Evolutionary conservation across 441 rosid species (phyloP).

Genomic region (Populus hybrid): DNA sequence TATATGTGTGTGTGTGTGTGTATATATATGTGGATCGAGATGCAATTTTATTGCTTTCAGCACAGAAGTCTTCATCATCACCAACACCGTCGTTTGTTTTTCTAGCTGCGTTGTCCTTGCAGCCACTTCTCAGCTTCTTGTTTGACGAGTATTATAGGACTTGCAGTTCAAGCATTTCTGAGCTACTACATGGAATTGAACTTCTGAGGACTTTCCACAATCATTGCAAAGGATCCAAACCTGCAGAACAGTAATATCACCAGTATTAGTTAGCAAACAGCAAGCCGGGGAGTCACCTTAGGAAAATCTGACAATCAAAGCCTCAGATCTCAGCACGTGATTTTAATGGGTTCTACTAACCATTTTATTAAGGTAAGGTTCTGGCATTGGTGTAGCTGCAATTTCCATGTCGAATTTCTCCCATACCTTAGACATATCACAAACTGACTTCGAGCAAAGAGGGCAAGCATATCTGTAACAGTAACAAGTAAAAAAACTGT

Average conservation of each 20-base stretch:
- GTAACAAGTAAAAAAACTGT: not conserved
- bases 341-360: slow-evolving; percentile 19
- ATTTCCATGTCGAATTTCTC: slow-evolving; percentile 75
- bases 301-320: too few species aligned
- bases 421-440: slow-evolving; percentile 94
- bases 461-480: slow-evolving; percentile 80
- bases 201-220: slow-evolving; percentile 58
- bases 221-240: slow-evolving; percentile 87
- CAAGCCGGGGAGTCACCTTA: not conserved
- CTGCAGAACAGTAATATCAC: slow-evolving; percentile 24
- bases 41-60: not conserved
- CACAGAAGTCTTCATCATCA: not conserved
- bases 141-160: slow-evolving; percentile 85
- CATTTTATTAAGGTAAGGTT: slow-evolving; percentile 53
- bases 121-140: slow-evolving; percentile 40
- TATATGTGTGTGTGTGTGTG: too few species aligned
- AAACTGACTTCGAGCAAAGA: slow-evolving; percentile 77
- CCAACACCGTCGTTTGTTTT: not conserved
- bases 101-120: not conserved
- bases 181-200: slow-evolving; percentile 66
- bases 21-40: too few species aligned
- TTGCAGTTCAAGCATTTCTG: slow-evolving; percentile 76
- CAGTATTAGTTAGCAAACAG: not conserved
- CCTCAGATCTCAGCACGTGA: not conserved
- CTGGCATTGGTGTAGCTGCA: slow-evolving; percentile 81